A percentile compares a stretch with the other conserved stretches of the same genome.
These are phyloP conservation scores for Musa troglodytarum DNA, from an alignment of 176 grass and related monocot genomes.

Conservation along the genomic window DNA sequence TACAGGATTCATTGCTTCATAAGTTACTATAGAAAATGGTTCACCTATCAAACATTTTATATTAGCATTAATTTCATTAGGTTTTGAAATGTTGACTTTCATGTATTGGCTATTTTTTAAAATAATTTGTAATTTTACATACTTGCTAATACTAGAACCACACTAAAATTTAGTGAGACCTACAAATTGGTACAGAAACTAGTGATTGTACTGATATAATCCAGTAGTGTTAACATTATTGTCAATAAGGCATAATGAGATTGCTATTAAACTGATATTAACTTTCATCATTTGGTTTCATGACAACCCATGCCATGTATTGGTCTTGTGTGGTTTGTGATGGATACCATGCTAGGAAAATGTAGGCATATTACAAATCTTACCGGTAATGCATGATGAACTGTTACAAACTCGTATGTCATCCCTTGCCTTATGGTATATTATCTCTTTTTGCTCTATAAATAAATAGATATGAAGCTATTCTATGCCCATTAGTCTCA, in stretches of 20 bases:
- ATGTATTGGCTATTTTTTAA: background rate
- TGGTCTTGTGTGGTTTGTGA: too few species aligned
- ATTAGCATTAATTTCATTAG: background rate
- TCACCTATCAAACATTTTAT: background rate
- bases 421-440: too few species aligned
- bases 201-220: background rate
- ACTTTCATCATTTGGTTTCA: background rate
- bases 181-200: background rate
- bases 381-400: too few species aligned
- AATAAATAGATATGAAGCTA: too few species aligned
- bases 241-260: background rate
- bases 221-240: background rate
- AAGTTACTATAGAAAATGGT: background rate
- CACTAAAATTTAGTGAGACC: background rate
- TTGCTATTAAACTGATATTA: background rate
- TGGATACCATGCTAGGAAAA: too few species aligned
- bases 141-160: background rate
- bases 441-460: too few species aligned
- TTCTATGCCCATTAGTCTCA: too few species aligned
- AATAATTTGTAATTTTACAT: background rate
- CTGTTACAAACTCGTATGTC: too few species aligned
- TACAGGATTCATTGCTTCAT: background rate
- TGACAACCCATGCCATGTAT: background rate
- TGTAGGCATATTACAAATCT: too few species aligned
- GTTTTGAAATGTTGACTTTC: background rate